Conservation (phyloP, 306 rosid species). For the Dryas octopetala region DNA sequence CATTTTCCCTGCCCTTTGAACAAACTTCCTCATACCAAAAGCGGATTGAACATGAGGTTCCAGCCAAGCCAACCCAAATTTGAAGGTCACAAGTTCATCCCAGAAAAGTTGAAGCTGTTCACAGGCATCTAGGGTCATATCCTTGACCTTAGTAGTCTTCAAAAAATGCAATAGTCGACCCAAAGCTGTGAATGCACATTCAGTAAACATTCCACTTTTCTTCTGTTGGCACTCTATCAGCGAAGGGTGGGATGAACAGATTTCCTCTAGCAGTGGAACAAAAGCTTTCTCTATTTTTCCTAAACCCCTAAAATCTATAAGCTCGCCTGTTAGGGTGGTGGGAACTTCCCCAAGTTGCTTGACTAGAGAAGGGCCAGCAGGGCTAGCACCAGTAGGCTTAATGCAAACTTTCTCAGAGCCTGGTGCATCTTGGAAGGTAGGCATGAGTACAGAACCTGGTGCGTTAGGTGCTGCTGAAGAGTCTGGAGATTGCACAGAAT, state of each 20-base stretch:
- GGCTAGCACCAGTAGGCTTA: neutral
- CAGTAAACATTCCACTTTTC: neutral
- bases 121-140: neutral
- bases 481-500: neutral
- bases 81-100: constrained; percentile 6
- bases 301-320: neutral
- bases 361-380: neutral
- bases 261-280: neutral
- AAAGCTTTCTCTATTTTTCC: neutral
- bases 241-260: neutral
- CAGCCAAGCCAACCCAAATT: constrained; percentile 2
- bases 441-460: neutral
- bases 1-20: neutral
- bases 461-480: neutral
- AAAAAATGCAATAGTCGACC: constrained; percentile 4
- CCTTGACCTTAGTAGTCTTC: neutral
- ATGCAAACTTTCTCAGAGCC: neutral
- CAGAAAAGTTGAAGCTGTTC: neutral
- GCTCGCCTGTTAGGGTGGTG: neutral
- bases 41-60: neutral
- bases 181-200: constrained; percentile 8
- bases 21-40: neutral
- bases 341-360: neutral
- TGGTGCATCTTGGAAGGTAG: neutral
- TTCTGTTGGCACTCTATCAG: neutral